phyloP scores from a whole-genome alignment of 805 yeast genomes.

The Wickerhamomyces bisporus region DNA sequence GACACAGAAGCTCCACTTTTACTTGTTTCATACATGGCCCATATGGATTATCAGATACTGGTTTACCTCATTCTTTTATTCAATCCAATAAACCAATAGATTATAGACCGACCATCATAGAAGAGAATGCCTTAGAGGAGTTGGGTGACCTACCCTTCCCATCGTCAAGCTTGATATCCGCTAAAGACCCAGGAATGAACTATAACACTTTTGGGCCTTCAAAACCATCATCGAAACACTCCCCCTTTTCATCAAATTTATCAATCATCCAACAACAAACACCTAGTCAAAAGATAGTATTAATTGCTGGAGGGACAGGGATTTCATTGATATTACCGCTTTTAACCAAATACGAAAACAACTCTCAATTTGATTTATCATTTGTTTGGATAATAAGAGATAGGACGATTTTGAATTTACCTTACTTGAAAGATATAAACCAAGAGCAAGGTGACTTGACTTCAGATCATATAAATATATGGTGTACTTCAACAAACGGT shows the following conservation, averaged over 20 bases:
- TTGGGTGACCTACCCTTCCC: neutral
- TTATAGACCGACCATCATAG: neutral
- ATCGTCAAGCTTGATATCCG: neutral
- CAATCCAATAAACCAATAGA: neutral
- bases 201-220: neutral
- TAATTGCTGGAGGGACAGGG: constrained; percentile 20
- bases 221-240: neutral
- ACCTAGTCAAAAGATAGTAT: constrained; percentile 10
- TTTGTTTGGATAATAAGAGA: constrained; percentile 21
- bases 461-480: constrained; percentile 7
- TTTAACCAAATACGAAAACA: constrained; percentile 6
- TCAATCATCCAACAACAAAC: neutral
- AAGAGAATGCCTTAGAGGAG: neutral
- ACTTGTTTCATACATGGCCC: constrained; percentile 24
- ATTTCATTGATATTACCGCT: constrained; percentile 14
- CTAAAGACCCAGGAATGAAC: neutral
- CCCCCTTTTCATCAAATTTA: neutral
- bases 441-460: neutral
- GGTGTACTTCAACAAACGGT: constrained; percentile 16
- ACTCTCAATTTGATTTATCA: constrained; percentile 9
- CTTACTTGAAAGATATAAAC: neutral
- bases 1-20: constrained; percentile 1
- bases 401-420: constrained; percentile 5
- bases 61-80: constrained; percentile 8
- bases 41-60: constrained; percentile 18